These are phyloP conservation scores for Trifolium subterraneum DNA, from an alignment of 306 rosid genomes.

Conservation along the genomic window DNA sequence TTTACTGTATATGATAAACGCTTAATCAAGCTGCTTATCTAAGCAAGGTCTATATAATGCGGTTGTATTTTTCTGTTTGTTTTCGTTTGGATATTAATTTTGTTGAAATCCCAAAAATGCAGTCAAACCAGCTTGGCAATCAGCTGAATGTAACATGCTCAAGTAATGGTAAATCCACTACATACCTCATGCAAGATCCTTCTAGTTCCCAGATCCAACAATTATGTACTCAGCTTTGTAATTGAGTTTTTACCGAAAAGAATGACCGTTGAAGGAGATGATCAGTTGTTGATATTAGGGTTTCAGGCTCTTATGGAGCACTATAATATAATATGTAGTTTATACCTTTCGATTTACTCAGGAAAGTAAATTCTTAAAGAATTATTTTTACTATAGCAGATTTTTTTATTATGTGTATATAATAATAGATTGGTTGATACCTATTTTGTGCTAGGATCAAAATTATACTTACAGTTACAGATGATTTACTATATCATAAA, in stretches of 20 bases:
- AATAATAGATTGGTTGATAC: background rate
- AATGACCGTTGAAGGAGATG: conserved; percentile 27
- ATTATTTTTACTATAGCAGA: conserved; percentile 7
- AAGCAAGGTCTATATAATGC: background rate
- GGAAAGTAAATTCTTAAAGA: background rate
- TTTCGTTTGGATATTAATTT: conserved; percentile 16
- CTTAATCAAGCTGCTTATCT: background rate
- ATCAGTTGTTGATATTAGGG: conserved; percentile 39
- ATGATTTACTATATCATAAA: background rate
- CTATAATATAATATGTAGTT: conserved; percentile 25
- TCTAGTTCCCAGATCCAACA: conserved; percentile 74
- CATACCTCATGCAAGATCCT: conserved; percentile 54
- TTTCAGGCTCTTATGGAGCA: conserved; percentile 35
- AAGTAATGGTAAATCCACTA: conserved; percentile 65
- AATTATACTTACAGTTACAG: conserved; percentile 9
- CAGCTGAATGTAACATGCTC: conserved; percentile 84
- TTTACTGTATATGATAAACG: background rate
- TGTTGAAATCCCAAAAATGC: conserved; percentile 49
- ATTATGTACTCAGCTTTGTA: conserved; percentile 72
- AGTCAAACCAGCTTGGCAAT: conserved; percentile 74
- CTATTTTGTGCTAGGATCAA: conserved; percentile 32
- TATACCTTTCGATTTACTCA: conserved; percentile 21
- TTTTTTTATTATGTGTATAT: conserved; percentile 33
- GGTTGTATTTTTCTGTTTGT: background rate
- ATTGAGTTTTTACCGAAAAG: conserved; percentile 51